phyloP scores from a whole-genome alignment of 495 filamentous ascomycete genomes.

The Tricharina praecox region DNA sequence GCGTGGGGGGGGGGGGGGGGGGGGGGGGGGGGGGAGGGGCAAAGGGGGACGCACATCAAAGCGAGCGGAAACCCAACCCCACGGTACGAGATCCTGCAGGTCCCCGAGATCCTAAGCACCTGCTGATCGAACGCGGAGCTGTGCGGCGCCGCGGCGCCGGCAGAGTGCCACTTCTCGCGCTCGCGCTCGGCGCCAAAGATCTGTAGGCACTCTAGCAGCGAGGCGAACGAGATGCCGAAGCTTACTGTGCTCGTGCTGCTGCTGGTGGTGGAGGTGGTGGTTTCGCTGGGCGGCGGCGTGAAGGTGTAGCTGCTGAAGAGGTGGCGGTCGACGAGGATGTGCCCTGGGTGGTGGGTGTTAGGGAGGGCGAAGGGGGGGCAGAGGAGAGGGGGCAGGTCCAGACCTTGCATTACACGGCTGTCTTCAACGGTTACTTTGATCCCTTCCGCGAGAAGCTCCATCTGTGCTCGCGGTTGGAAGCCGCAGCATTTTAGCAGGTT shows the following conservation, averaged over 20 bases:
- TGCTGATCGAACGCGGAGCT: constrained; percentile 57
- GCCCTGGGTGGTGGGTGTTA: constrained; percentile 33
- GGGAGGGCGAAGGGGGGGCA: constrained; percentile 50
- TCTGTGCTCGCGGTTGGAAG: constrained; percentile 62
- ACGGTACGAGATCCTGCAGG: constrained; percentile 65
- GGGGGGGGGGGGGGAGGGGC: too few relatives aligned
- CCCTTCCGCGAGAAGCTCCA: constrained; percentile 67
- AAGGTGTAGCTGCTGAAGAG: constrained; percentile 75
- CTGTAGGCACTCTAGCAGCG: constrained; percentile 83
- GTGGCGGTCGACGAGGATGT: constrained; percentile 65
- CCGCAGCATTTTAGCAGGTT: constrained; percentile 77
- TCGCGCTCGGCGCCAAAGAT: constrained; percentile 73
- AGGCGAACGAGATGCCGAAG: constrained; percentile 73
- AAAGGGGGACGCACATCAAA: constrained; percentile 17
- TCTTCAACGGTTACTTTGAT: constrained; percentile 78
- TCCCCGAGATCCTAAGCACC: constrained; percentile 56
- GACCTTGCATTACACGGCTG: constrained; percentile 67
- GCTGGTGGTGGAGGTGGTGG: constrained; percentile 22
- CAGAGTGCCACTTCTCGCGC: constrained; percentile 5
- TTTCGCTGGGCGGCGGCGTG: constrained; percentile 30
- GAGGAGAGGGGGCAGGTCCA: constrained; percentile 67
- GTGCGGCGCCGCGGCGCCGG: constrained; percentile 29
- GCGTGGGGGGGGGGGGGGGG: too few relatives aligned
- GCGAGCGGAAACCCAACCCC: constrained; percentile 51
- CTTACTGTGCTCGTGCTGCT: constrained; percentile 16